Base-by-base conservation (phyloP, 2,329 filamentous ascomycete genomes). In the Xylaria sp. region DNA sequence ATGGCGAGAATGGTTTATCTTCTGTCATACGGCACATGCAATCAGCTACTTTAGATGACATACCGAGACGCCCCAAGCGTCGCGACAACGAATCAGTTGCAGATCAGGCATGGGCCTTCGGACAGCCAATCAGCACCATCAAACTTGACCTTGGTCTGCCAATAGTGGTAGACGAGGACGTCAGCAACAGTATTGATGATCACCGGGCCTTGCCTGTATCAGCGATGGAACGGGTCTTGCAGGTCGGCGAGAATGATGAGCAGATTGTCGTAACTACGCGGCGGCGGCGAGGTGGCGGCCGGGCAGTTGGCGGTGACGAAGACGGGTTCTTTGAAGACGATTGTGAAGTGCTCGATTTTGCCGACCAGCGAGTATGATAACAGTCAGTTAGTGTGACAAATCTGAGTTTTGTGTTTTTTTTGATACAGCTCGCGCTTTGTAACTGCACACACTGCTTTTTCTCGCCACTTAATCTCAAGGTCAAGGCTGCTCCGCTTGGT, bases 321-420 rank as follows among this genome's bases (percentile, higher is more conserved):
- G 89, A 91, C 64, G 92, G 91, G 2, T 97, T 97, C 80, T 97
- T 97, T 75, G 94, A 97, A 80, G 93, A 97, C 78, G 94, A 97
- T 77, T 96, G 93, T 74, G 93, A 97, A 79, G 92, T 97, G 66
- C 86, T 97, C 71, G 93, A 97, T 81, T 97, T 96, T 86, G 92
- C 93, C 28, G 88, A 89, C 75, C 88, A 90, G 80, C 83, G 88
- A 77, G 88, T 90, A 38, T 90, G 78, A 85, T 42, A 28, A 4
- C 31, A 33, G 31, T 33, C 49, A 38, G 40, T 51, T 63, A 59
- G 49, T 66, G 54, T 38, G 31, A 46, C 51, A 61, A 59, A 49
- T 3, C 17, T 49, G 51, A 57, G 67, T 26, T 67, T 44, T 63
- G 59, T 40, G 38, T 36, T 63, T 58, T 20, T 65, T 66, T 65